Base-by-base conservation (phyloP, 176 grass and related monocot genomes). In the Oryza meridionalis region DNA sequence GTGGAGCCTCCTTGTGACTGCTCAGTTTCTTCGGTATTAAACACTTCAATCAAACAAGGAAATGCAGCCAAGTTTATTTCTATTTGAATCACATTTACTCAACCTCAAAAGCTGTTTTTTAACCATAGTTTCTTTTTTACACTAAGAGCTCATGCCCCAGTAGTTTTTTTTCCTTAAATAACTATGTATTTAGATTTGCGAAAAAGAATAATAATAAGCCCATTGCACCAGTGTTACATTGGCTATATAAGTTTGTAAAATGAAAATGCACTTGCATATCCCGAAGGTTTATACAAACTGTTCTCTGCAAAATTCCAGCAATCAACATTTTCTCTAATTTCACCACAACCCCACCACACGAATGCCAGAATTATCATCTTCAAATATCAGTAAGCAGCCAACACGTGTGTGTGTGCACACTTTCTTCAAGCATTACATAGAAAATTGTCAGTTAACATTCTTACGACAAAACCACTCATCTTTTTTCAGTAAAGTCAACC, bases 1-100 rank as follows among this genome's bases (percentile, higher is more conserved):
- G 16, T 50, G 37, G 68, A 90, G n/a, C 59, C 67, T 83, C 46
- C 68, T 68, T 37, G 61, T 74, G 61, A 15, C 79, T 79, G 75
- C 47, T 86, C 53, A 33, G 45, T 22, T 77, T 21, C 67, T 74
- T 86, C 68, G 31, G 16, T 67, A 66, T 78, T 59, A 62, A 61
- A 26, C 4, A 38, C 21, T 14, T 68, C 15, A 9, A 64, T 45
- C 88, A 86, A 68, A n/a, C 10, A 86, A 83, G 17, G 19, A 72
- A 77, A 90, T 22, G 46, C 46, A 69, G 4, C 32, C 10, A 24
- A 67, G 59, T 51, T 35, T 78, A 73, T 62, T 85, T 29, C 22
- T 1, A 45, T 40, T 78, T 45, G 29, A 78, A 68, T 45, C 42
- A 86, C 4, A 67, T 59, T 16, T 72, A 73, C 21, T 21, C 2